phyloP scores from a whole-genome alignment of 352 stramenopile genomes.

The Globisporangium abappressorium region DNA sequence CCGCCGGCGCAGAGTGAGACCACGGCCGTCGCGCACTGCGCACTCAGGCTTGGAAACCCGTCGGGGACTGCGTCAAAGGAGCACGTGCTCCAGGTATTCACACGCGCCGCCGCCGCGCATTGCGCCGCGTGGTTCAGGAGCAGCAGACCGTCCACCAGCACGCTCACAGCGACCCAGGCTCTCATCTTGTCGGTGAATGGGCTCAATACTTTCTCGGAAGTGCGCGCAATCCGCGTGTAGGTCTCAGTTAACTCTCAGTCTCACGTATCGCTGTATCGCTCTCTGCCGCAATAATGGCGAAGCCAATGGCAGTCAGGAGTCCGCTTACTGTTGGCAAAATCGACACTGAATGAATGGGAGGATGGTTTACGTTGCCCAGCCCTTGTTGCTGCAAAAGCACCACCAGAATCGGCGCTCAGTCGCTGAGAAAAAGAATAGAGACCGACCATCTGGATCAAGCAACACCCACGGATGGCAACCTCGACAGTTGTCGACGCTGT shows the following conservation, averaged over 20 bases:
- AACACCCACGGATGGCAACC: neutral
- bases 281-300: neutral
- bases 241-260: neutral
- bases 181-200: neutral
- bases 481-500: neutral
- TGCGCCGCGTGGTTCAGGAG: neutral
- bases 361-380: neutral
- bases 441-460: neutral
- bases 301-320: neutral
- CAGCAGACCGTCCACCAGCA: neutral
- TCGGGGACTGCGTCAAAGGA: slow-evolving; percentile 25
- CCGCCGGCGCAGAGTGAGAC: slow-evolving; percentile 47
- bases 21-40: slow-evolving; percentile 37
- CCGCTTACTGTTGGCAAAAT: too few relatives aligned
- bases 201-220: too few relatives aligned
- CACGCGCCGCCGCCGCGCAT: slow-evolving; percentile 7
- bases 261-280: neutral
- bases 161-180: neutral
- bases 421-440: slow-evolving; percentile 12
- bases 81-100: slow-evolving; percentile 35
- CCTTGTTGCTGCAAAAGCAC: slow-evolving; percentile 1
- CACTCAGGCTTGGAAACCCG: slow-evolving; percentile 23
- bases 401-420: slow-evolving; percentile 8
- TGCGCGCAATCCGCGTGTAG: neutral
- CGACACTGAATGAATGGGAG: neutral